Conservation (phyloP, 129 eudicot genomes). For the Solidago caesia region DNA sequence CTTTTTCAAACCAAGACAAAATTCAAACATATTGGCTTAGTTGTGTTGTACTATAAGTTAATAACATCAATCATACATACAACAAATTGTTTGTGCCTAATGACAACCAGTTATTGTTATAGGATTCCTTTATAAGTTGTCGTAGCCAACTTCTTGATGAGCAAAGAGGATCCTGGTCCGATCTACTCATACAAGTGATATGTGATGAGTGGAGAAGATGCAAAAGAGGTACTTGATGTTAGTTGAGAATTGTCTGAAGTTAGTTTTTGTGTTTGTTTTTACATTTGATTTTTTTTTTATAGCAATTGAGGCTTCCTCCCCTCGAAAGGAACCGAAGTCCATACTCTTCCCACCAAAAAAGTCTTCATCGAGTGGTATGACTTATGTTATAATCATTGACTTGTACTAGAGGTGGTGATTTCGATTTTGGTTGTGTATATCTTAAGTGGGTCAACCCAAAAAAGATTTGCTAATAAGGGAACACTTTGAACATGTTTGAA, state of each 20-base stretch:
- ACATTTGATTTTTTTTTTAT: conserved; percentile 17
- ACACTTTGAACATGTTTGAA: background rate
- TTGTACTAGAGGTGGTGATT: conserved; percentile 6
- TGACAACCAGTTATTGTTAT: conserved; percentile 24
- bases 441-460: background rate
- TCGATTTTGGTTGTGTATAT: background rate
- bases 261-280: background rate
- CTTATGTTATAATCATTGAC: conserved; percentile 13
- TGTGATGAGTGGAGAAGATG: conserved; percentile 95
- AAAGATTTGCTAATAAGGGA: background rate
- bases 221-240: conserved; percentile 69
- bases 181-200: conserved; percentile 60
- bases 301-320: conserved; percentile 95
- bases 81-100: background rate
- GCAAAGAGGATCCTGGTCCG: conserved; percentile 81
- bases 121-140: conserved; percentile 62
- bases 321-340: conserved; percentile 70
- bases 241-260: conserved; percentile 6
- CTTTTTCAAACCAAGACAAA: no score
- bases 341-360: conserved; percentile 54
- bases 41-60: conserved; percentile 10
- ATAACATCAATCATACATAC: background rate
- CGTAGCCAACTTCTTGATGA: conserved; percentile 51
- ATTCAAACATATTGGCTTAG: background rate
- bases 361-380: conserved; percentile 49